Conservation (phyloP, 2,329 filamentous ascomycete genomes). For the Ophiostoma sp. region DNA sequence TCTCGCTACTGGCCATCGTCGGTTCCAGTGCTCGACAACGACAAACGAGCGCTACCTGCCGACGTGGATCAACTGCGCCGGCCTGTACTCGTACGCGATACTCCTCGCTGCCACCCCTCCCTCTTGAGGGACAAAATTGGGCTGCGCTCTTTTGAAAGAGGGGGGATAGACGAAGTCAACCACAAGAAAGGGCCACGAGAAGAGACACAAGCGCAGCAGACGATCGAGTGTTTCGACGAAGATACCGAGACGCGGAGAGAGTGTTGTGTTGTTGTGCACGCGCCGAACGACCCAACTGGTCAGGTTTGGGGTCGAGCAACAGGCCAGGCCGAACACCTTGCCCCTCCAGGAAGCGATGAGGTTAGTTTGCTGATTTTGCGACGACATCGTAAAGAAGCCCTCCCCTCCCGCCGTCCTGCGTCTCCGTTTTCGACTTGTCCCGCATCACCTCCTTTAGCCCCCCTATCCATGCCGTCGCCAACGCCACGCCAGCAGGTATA, state of each 20-base stretch:
- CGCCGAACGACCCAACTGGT: background rate
- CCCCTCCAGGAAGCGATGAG: slow-evolving; percentile 19
- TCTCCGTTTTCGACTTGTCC: background rate
- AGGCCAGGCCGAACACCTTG: background rate
- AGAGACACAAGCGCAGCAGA: background rate
- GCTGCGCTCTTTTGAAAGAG: background rate
- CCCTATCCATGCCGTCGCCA: background rate
- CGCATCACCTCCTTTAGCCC: background rate
- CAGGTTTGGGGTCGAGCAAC: background rate
- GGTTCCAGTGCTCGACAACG: background rate
- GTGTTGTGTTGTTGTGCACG: background rate
- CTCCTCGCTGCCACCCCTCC: background rate
- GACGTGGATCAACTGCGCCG: slow-evolving; percentile 7
- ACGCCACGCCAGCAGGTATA: background rate
- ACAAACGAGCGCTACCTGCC: background rate
- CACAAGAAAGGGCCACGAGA: background rate
- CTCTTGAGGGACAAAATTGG: background rate
- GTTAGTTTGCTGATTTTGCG: slow-evolving; percentile 17
- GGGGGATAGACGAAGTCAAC: background rate
- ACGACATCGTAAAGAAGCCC: background rate
- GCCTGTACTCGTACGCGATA: background rate
- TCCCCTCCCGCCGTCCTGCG: background rate
- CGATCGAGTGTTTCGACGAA: background rate
- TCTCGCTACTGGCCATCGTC: slow-evolving; percentile 13
- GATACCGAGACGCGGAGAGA: background rate